Evolutionary conservation across 305 asterid species (phyloP), one percentile per base, ranked within the genome.

Genomic region (Solanum chacoense): DNA sequence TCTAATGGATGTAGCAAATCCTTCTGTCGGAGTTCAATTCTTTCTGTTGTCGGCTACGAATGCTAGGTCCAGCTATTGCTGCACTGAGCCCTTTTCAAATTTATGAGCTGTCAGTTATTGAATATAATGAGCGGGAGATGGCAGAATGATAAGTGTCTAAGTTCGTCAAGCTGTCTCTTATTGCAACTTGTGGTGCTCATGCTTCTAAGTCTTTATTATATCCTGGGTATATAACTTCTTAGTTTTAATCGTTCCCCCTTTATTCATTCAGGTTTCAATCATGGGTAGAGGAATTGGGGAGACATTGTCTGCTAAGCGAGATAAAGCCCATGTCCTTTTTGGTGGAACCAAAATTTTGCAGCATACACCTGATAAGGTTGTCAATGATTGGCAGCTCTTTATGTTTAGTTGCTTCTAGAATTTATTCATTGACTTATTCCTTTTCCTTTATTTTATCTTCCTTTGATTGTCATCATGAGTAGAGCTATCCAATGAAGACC

Each of bases 281-380:
- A 91, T 88, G 89, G 96, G 95, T 91, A 93, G 95, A 94, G 96
- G 96, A 91, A 87, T 88, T 71, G 95, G 95, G 85, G 99, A 96
- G 92, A 95, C 91, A 89, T 89, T 97, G 87, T 95, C 99, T 79
- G 92, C 93, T 88, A 94, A 92, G 88, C 95, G 99, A 87, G 99
- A 97, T 88, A 97, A 96, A 91, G 94, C 96, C 42, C 95, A 97
- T 91, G 98, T 97, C 90, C 99, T 97, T 87, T 97, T 96, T 89
- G 99, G 99, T 88, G 99, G 99, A 88, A 97, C 99, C 88, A 97
- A 96, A 92, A 94, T 97, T 91, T 91, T 97, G 90, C 99, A 97
- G 93, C 99, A 97, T 90, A 94, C 99, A 74, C 93, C 97, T 16
- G 99, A 97, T 92, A 97, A 96, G 99, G 99, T 97, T 75, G 13